phyloP scores from a whole-genome alignment of 306 rosid genomes.

The Quercus mongolica region DNA sequence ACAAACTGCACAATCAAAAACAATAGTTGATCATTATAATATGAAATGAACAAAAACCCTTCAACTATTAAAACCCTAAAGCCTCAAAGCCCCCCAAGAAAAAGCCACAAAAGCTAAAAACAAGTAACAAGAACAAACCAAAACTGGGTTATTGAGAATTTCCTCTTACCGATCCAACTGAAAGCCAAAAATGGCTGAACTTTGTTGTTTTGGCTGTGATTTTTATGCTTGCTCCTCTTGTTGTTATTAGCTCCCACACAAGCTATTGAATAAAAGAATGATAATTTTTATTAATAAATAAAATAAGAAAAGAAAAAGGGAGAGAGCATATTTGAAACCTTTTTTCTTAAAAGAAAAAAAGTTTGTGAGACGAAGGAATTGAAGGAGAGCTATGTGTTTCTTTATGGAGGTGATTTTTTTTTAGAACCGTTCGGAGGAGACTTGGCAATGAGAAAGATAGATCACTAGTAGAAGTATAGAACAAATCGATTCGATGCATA shows the following conservation, averaged over 20 bases:
- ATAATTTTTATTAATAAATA: slow-evolving; percentile 15
- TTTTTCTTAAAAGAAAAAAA: background rate
- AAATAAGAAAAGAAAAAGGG: slow-evolving; percentile 21
- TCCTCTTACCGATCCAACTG: slow-evolving; percentile 38
- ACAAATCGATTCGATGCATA: too few species aligned
- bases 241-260: slow-evolving; percentile 19
- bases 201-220: background rate
- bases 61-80: too few species aligned
- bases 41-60: too few species aligned
- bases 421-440: slow-evolving; percentile 41
- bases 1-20: slow-evolving; percentile 18
- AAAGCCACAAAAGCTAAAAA: too few species aligned
- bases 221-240: slow-evolving; percentile 27
- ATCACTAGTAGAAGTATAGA: too few species aligned
- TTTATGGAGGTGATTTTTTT: slow-evolving; percentile 1
- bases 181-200: slow-evolving; percentile 33
- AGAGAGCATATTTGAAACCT: slow-evolving; percentile 17
- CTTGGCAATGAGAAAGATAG: slow-evolving; percentile 22
- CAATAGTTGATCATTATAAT: too few species aligned
- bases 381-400: slow-evolving; percentile 19
- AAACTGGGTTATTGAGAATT: slow-evolving; percentile 25
- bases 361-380: slow-evolving; percentile 26
- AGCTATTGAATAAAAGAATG: slow-evolving; percentile 19
- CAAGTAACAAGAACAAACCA: too few species aligned
- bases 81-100: too few species aligned